A percentile compares a stretch with the other conserved stretches of the same genome.
Evolutionary conservation across 129 eudicot genomes (phyloP).

Genomic region (Flaveria brownii): DNA sequence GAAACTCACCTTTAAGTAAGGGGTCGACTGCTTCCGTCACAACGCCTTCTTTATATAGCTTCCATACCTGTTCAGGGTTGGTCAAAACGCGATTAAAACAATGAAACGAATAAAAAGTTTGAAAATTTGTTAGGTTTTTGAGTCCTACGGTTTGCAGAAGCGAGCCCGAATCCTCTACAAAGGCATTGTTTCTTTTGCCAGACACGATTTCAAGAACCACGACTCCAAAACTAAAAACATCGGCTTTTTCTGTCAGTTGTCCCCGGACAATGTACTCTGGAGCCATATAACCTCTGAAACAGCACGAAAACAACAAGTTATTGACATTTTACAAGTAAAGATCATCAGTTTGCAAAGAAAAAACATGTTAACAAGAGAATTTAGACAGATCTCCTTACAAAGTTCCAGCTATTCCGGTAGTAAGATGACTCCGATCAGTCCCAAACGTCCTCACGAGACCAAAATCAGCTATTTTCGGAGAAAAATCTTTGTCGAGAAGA

Average conservation of each 20-base stretch:
- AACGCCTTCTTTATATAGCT: slow-evolving; percentile 46
- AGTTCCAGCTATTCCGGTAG: slow-evolving; percentile 91
- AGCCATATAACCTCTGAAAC: slow-evolving; percentile 79
- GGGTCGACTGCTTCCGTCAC: slow-evolving; percentile 59
- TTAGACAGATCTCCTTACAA: slow-evolving; percentile 46
- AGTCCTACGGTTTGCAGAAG: slow-evolving; percentile 66
- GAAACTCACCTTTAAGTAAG: slow-evolving; percentile 45
- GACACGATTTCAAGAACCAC: slow-evolving; percentile 69
- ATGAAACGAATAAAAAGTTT: not conserved
- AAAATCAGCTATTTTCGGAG: slow-evolving; percentile 77
- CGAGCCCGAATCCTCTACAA: slow-evolving; percentile 59
- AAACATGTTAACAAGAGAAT: not conserved
- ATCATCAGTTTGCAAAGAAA: not conserved
- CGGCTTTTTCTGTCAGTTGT: slow-evolving; percentile 81
- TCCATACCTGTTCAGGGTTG: slow-evolving; percentile 51
- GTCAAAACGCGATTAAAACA: not conserved
- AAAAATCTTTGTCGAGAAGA: slow-evolving; percentile 64
- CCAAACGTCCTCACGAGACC: slow-evolving; percentile 78
- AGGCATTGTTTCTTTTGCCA: slow-evolving; percentile 61
- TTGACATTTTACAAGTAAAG: not conserved
- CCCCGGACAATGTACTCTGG: slow-evolving; percentile 81
- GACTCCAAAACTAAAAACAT: slow-evolving; percentile 78
- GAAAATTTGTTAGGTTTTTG: not conserved
- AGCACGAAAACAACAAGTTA: not conserved
- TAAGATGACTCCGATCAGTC: slow-evolving; percentile 72